Base-by-base conservation (phyloP, 768 basidiomycete genomes). In the Mrakia blollopis region DNA sequence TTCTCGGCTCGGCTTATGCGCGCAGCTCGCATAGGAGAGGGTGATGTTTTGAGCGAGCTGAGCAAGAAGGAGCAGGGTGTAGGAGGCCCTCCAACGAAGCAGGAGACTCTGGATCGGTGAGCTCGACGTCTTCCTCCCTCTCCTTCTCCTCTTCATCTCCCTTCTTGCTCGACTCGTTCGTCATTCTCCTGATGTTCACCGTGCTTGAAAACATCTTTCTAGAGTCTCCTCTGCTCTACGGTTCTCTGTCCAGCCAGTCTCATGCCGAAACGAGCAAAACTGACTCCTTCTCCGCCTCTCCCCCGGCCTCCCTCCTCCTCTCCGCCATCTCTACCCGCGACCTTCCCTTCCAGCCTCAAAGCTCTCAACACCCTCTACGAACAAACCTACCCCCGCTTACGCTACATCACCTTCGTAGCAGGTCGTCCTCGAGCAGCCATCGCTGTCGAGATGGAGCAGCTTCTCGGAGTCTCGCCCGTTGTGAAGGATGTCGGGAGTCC, bases 391-490 rank as follows among this genome's bases (percentile, higher is more conserved):
- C 89, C 91, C 0, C 89, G 91, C 4, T 82, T 97, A 79, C 87
- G 91, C 28, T 96, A 93, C 81, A 92, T 97, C 84, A 94, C 93
- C 8, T 97, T 94, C 81, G 94, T 96, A 57, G 93, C 94, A 81
- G 92, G 92, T 47, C 87, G 94, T 77, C 88, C 88, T 78, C 86
- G 93, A 54, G 87, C 87, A 47, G 87, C 83, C 65, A 90, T 97
- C 80, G 89, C 88, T 54, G 86, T 88, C 79, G 92, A 94, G 85
- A 91, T 97, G 87, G 92, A 94, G 83, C 32, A 39, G 74, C 18
- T 41, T 23, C 35, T n/a, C n/a, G 65, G 18, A 4, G 32, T 35
- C 16, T 25, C 30, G 28, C 30, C 62, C 41, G 52, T 11, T n/a
- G 44, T 80, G 14, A 60, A 76, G 57, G 18, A 7, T 2, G 30